Conservation (phyloP, 1,284 basidiomycete genomes). For the Ceratorhiza oryzae-sativae region DNA sequence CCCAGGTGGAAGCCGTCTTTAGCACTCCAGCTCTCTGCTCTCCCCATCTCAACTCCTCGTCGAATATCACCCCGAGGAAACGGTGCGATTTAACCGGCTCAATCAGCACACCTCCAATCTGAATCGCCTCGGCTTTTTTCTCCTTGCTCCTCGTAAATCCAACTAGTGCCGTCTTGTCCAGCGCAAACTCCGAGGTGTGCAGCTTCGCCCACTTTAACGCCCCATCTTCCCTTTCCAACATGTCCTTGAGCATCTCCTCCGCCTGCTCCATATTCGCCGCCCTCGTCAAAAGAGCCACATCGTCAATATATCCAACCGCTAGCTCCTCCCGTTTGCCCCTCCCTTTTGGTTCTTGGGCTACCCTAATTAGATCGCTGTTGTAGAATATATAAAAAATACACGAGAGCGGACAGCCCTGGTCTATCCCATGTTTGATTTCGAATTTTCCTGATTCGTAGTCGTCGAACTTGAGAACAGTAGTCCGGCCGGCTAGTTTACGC, state of each 20-base stretch:
- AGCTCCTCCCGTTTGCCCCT: background rate
- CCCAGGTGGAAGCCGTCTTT: background rate
- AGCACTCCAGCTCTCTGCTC: slow-evolving; percentile 29
- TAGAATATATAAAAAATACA: slow-evolving; percentile 18
- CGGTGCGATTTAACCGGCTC: background rate
- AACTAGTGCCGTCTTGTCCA: slow-evolving; percentile 16
- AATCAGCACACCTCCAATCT: background rate
- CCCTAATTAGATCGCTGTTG: background rate
- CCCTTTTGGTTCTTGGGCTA: background rate
- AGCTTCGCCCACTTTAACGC: background rate
- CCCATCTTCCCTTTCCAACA: slow-evolving; percentile 17
- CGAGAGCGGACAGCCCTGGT: slow-evolving; percentile 52
- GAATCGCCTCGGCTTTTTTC: background rate
- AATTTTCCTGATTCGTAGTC: slow-evolving; percentile 40
- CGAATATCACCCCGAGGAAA: slow-evolving; percentile 40
- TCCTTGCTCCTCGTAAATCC: background rate
- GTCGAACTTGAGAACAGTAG: background rate
- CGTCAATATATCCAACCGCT: slow-evolving; percentile 37
- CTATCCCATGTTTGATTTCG: slow-evolving; percentile 48
- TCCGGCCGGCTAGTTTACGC: slow-evolving; percentile 41
- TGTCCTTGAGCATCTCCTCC: background rate
- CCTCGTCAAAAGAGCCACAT: slow-evolving; percentile 29
- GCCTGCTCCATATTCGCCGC: background rate
- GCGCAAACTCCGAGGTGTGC: slow-evolving; percentile 3
- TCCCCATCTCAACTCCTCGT: slow-evolving; percentile 35